Evolutionary conservation across 202 grass and related monocot genomes (phyloP).

Genomic region (Panicum virgatum): DNA sequence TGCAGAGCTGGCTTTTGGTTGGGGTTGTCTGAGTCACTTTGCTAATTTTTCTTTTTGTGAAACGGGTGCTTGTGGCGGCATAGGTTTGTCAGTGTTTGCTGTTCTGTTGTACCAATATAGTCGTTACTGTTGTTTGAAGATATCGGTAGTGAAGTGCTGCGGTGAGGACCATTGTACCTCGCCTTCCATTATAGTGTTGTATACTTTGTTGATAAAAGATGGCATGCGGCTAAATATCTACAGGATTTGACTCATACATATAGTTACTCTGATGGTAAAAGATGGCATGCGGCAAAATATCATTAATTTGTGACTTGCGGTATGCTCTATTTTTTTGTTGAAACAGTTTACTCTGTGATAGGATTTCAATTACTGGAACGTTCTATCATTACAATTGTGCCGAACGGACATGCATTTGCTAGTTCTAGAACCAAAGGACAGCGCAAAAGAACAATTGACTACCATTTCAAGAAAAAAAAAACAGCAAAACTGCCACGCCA

Average conservation of each 20-base stretch:
- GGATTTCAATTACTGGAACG: no score
- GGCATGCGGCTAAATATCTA: background rate
- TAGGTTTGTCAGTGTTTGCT: background rate
- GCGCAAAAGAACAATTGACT: no score
- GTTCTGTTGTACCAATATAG: constrained; percentile 10
- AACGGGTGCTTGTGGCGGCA: constrained; percentile 4
- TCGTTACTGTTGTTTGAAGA: constrained; percentile 25
- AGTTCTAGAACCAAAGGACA: no score
- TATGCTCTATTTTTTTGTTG: no score
- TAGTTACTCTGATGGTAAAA: constrained; percentile 30
- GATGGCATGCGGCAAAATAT: background rate
- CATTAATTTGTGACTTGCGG: background rate
- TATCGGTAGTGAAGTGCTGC: background rate
- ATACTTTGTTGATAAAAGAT: constrained; percentile 34
- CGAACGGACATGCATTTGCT: no score
- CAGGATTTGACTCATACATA: background rate
- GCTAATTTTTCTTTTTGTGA: background rate
- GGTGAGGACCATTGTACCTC: constrained; percentile 5
- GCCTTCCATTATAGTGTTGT: constrained; percentile 14
- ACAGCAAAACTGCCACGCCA: no score
- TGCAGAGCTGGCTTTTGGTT: background rate
- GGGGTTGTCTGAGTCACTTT: background rate
- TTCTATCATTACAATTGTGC: no score
- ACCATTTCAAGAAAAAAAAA: no score
- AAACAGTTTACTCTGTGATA: no score